Percentiles rank a stretch among this genome's conserved stretches.
Evolutionary conservation across 2,329 filamentous ascomycete species (phyloP).

Genomic region (Thelonectria discophora): DNA sequence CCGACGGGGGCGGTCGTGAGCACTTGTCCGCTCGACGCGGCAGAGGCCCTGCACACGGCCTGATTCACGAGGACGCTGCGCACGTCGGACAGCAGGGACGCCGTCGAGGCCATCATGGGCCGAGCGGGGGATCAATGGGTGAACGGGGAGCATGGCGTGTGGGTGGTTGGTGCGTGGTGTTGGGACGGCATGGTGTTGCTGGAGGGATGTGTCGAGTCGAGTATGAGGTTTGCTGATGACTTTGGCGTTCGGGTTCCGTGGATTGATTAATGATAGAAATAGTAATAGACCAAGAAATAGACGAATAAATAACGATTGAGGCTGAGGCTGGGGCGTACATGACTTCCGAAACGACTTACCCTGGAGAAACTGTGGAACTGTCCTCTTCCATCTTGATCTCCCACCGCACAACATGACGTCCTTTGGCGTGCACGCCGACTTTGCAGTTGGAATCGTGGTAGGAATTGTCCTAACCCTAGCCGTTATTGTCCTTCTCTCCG

Average conservation of each 20-base stretch:
- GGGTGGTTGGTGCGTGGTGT: constrained; percentile 67
- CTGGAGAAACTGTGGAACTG: no score
- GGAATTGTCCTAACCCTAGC: constrained; percentile 37
- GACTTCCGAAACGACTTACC: no score
- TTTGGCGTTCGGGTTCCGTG: constrained; percentile 59
- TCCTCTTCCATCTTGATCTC: background rate
- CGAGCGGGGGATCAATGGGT: constrained; percentile 50
- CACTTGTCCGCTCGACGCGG: constrained; percentile 56
- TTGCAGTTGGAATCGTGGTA: constrained; percentile 42
- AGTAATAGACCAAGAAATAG: no score
- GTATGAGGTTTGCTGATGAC: constrained; percentile 62
- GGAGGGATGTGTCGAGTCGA: constrained; percentile 68
- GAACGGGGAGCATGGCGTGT: constrained; percentile 64
- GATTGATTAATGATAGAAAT: constrained; percentile 1
- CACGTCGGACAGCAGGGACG: constrained; percentile 55
- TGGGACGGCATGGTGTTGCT: constrained; percentile 72
- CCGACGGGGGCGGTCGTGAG: constrained; percentile 61
- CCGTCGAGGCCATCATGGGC: constrained; percentile 59
- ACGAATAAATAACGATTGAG: no score
- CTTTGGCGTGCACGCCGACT: constrained; percentile 27
- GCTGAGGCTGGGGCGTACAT: no score
- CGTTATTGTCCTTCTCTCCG: constrained; percentile 25
- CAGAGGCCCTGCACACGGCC: constrained; percentile 54
- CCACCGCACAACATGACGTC: background rate
- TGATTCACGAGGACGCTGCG: constrained; percentile 63